Evolutionary conservation across 495 filamentous ascomycete genomes (phyloP), one percentile per base, ranked within the genome.

Genomic region (Hypoxylon cercidicola): DNA sequence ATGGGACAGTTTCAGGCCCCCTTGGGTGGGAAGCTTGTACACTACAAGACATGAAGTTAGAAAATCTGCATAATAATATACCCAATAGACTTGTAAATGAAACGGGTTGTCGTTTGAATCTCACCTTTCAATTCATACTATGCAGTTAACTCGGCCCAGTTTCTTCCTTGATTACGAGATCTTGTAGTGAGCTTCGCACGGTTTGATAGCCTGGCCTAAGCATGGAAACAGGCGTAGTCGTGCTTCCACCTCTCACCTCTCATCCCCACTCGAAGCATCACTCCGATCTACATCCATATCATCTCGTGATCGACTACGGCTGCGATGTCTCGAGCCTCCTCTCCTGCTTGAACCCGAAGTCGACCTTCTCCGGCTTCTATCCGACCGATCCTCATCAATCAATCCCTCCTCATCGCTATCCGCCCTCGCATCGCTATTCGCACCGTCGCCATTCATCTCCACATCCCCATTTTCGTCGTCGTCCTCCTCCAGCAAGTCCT

Each of bases 401-500:
- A 72, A 46, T 8, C 69, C 71, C 8, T 74, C 70, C 5, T 69
- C 62, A 37, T 58, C 57, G 19, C 48, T 60, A 50, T 70, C 68
- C 45, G 37, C 49, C 34, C 58, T 52, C 43, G 53, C 69, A 30
- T 62, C 61, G 18, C 54, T 66, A 20, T 73, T 62, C 47, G 62
- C 71, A 10, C 81, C 83, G 4, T 86, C 83, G 15, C 85, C 84
- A 28, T 28, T 28, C 25, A 28, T 28, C 25, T 28, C 25, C 25
- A 28, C 25, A 7, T n/a, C 60, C 18, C 54, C 68, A 19, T 73
- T 62, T 46, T 64, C 72, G 8, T 82, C 83, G 3, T 86, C 84
- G n/a, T 85, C 84, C 34, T 87, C 85, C 39, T 87, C 84, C 55
- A 96, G 84, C 72, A 96, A 77, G 58, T 89, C 92, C 64, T 97